Percentiles rank a stretch among this genome's conserved stretches.
These are phyloP conservation scores for Myochromella boudieri DNA, from an alignment of 768 basidiomycete genomes.

Conservation along the genomic window DNA sequence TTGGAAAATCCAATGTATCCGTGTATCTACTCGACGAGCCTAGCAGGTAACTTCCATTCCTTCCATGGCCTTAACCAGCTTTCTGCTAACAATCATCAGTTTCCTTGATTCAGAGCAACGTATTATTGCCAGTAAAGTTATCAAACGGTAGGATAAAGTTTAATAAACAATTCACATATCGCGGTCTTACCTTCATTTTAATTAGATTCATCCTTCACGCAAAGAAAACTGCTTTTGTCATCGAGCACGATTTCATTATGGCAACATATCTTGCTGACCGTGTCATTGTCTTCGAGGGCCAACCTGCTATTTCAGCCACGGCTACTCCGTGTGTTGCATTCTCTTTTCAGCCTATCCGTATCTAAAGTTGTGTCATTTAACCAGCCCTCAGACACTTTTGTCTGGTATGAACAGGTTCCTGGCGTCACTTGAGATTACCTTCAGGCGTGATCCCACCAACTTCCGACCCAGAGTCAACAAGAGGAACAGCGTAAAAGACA, in stretches of 20 bases:
- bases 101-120: constrained; percentile 99
- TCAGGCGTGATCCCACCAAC: constrained; percentile 96
- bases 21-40: constrained; percentile 98
- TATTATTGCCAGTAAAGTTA: constrained; percentile 97
- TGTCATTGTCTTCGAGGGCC: constrained; percentile 89
- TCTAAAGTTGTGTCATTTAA: constrained; percentile 1
- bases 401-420: constrained; percentile 99
- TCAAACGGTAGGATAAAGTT: constrained; percentile 92
- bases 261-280: constrained; percentile 98
- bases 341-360: background rate
- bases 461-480: constrained; percentile 90
- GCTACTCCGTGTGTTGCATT: constrained; percentile 80
- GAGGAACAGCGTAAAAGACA: constrained; percentile 79
- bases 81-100: constrained; percentile 32
- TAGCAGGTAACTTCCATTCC: constrained; percentile 50
- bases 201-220: constrained; percentile 88
- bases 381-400: constrained; percentile 88
- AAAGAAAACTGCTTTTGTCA: constrained; percentile 97
- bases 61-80: background rate
- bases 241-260: constrained; percentile 99
- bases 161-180: background rate
- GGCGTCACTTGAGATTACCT: constrained; percentile 93
- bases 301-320: constrained; percentile 84
- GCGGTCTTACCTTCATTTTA: constrained; percentile 4
- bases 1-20: constrained; percentile 84